Evolutionary conservation across 2,329 filamentous ascomycete species (phyloP), one percentile per base, ranked within the genome.

Genomic region (Hirsutella rhossiliensis): DNA sequence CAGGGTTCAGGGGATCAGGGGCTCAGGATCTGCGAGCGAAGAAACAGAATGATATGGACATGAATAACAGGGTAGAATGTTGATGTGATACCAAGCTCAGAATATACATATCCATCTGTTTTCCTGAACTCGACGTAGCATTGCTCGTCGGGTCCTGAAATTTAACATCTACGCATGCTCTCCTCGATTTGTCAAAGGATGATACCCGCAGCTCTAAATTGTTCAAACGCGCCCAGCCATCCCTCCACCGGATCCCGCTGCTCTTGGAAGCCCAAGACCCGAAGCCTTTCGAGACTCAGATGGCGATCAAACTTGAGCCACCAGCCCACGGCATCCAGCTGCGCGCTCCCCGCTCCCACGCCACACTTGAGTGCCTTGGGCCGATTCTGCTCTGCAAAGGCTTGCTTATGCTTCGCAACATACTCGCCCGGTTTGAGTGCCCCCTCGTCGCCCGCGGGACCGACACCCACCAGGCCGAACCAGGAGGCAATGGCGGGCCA

Each of bases 241-340:
- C 63, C 64, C 19, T 61, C 54, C 11, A 59, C 51, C 0, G 63
- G 67, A 19, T 61, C 51, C 27, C 52, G 58, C 40, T 67, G 56
- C 30, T 61, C 64, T 4, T 49, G 52, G 41, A 70, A 73, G 1
- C 65, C 66, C 4, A 60, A 53, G 8, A 52, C 54, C 18, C 62
- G 58, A 12, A 71, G 52, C 28, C 58, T 64, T 20, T 62, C 56
- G 40, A 68, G 52, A 43, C 65, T 68, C 50, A 73, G 53, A 42
- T 71, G 65, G 20, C 69, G 59, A 47, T 73, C 68, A 47, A 73
- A 72, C 6, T 62, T 64, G 41, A 73, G 54, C 67, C 68, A 64
- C 54, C 61, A 63, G 23, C 68, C 63, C n/a, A 71, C 56, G 46
- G 63, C 58, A 50, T 72, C 61, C 38, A 71, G 47, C 50, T 71